These are phyloP conservation scores for Penicillium sp. DNA, from an alignment of 2,329 filamentous ascomycete genomes.

Conservation along the genomic window DNA sequence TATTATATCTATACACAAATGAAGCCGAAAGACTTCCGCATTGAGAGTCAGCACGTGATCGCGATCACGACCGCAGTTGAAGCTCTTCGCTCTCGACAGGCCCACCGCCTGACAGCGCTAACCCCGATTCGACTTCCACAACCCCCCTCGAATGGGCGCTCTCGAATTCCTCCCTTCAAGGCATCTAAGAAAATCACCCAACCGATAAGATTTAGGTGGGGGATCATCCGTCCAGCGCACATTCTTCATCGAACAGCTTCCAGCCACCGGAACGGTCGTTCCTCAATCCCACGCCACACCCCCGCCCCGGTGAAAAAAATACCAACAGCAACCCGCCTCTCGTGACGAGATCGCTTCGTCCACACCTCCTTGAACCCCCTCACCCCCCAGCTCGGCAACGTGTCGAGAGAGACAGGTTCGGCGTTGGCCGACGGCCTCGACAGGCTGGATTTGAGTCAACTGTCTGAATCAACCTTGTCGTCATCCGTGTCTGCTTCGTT, in stretches of 20 bases:
- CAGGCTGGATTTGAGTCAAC: constrained; percentile 50
- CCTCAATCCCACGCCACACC: background rate
- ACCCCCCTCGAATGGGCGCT: background rate
- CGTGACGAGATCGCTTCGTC: constrained; percentile 25
- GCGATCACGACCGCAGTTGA: background rate
- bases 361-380: constrained; percentile 14
- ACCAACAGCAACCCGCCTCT: background rate
- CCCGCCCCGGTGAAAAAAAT: background rate
- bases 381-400: constrained; percentile 39
- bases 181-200: background rate
- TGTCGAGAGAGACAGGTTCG: constrained; percentile 49
- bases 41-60: too few relatives aligned
- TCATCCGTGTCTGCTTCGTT: constrained; percentile 42
- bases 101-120: background rate
- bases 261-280: background rate
- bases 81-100: background rate
- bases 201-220: constrained; percentile 28
- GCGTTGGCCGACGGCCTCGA: constrained; percentile 51
- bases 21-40: too few relatives aligned
- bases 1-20: too few relatives aligned
- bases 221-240: constrained; percentile 34
- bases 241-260: constrained; percentile 22
- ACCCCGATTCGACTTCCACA: background rate
- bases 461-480: constrained; percentile 46
- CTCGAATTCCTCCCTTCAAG: background rate